Conservation (phyloP, 2,329 filamentous ascomycete species). For the Sporothrix phasma region DNA sequence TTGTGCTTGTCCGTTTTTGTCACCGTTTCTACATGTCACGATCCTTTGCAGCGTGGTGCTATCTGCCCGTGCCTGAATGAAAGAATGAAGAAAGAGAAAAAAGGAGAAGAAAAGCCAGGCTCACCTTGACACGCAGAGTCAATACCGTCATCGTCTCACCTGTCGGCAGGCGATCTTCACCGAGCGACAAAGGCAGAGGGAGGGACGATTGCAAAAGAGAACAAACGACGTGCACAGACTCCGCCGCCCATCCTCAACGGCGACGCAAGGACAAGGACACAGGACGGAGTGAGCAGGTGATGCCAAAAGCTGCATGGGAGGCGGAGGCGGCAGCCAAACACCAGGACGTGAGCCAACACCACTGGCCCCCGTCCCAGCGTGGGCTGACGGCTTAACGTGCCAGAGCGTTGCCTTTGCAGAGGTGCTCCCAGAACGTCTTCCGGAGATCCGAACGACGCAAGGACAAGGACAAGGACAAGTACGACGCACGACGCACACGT, state of each 20-base stretch:
- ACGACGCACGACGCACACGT: neutral
- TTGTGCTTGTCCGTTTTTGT: neutral
- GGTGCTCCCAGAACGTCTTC: neutral
- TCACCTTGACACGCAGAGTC: neutral
- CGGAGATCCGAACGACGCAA: neutral
- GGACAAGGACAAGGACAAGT: neutral
- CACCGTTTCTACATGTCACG: slow-evolving; percentile 7
- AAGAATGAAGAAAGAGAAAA: no score
- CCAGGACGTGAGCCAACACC: neutral
- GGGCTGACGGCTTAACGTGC: neutral
- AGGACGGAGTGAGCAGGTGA: neutral
- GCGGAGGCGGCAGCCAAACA: neutral
- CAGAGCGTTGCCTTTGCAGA: no score
- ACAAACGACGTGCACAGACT: neutral
- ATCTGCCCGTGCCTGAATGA: neutral
- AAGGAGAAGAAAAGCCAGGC: neutral
- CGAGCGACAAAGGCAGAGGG: neutral
- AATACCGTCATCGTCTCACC: neutral
- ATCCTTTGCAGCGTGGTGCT: neutral
- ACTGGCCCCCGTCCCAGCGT: neutral
- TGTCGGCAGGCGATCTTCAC: neutral
- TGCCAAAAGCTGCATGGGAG: neutral
- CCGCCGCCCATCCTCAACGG: neutral
- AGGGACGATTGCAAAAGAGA: neutral
- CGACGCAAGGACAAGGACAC: neutral